A percentile compares a stretch with the other conserved stretches of the same genome.
Evolutionary conservation across 2,329 filamentous ascomycete species (phyloP).

Genomic region (Orbilia javanica): DNA sequence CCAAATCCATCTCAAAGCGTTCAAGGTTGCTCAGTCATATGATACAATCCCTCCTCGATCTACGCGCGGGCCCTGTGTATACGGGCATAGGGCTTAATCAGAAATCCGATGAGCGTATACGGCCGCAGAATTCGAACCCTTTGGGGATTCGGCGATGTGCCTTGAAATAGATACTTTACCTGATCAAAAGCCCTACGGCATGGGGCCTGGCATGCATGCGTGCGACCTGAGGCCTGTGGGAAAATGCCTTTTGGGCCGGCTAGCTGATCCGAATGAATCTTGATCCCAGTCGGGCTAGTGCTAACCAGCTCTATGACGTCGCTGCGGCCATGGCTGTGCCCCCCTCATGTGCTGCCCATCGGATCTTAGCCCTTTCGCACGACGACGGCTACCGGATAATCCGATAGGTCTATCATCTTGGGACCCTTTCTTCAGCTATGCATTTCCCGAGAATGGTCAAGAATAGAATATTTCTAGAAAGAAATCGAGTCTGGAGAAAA

Average conservation of each 20-base stretch:
- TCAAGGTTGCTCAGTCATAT: too few species aligned
- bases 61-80: too few species aligned
- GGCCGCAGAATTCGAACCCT: too few species aligned
- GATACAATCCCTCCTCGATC: neutral
- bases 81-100: too few species aligned
- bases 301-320: too few species aligned
- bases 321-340: constrained; percentile 4
- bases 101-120: neutral
- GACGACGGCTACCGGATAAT: neutral
- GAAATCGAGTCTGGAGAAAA: neutral
- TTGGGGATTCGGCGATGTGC: neutral
- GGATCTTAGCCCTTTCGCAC: neutral
- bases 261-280: neutral
- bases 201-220: neutral
- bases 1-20: neutral
- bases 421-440: neutral
- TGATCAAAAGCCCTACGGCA: neutral
- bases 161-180: neutral
- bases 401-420: neutral
- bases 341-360: neutral
- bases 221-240: too few species aligned
- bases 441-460: too few species aligned
- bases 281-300: neutral
- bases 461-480: too few species aligned
- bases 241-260: neutral